Base-by-base conservation (phyloP, 2,329 filamentous ascomycete genomes). In the Xylogone sp. region DNA sequence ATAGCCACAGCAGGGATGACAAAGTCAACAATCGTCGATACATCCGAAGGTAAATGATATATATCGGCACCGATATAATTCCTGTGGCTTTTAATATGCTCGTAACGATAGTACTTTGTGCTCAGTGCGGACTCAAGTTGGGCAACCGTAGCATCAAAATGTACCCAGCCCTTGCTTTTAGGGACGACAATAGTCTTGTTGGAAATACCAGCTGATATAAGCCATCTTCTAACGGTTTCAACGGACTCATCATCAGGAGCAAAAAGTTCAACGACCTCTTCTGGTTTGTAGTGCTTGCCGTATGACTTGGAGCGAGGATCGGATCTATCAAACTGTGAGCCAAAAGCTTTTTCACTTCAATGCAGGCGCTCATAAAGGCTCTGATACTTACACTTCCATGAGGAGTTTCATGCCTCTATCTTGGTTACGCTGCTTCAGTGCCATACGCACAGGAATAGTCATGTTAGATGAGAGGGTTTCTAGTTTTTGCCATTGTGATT, bases 91-190 rank as follows among this genome's bases (percentile, higher is more conserved):
- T 52, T 43, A 0, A 55, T 50, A 49, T 72, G 65, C 48, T 67
- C 60, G 44, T 57, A 61, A 22, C 58, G 47, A 42, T 58, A 31
- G 60, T 79, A 79, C 44, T 72, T 68, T 2, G 76, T 78, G 47
- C 77, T 65, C 39, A 84, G 71, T 5, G 84, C 73, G 34, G 69
- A 66, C 61, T 84, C 80, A 1, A 75, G 73, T 49, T 71, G 65
- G 9, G 55, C 51, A 18, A 65, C 60, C 20, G 62, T 65, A 13
- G 63, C 60, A 51, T 71, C 63, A 43, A 69, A 59, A 51, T 58
- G 51, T 16, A 64, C 42, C 62, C 62, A 64, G 20, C 47, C 61
- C 8, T 51, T 49, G 46, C 56, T 54, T 31, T 61, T 51, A 1
- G 79, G 78, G 43, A 79, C 70, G 22, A 66, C 67, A 43, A 83